Percentiles rank a stretch among this genome's conserved stretches.
Evolutionary conservation across 2,329 filamentous ascomycete genomes (phyloP).

Genomic region (Ascochyta pisi): DNA sequence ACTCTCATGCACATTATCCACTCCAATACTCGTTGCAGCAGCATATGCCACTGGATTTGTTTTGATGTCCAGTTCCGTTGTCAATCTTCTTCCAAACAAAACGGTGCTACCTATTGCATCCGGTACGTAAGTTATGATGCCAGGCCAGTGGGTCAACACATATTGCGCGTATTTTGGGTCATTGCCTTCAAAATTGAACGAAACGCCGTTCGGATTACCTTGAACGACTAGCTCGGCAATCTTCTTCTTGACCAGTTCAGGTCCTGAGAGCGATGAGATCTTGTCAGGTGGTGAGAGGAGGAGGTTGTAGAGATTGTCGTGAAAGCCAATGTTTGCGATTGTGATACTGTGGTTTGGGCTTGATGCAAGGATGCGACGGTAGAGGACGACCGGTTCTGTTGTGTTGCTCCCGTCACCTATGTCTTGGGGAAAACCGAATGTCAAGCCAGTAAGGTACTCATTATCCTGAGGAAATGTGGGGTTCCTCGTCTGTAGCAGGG

Average conservation of each 20-base stretch:
- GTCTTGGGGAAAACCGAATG: background rate
- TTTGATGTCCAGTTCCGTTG: conserved; percentile 1
- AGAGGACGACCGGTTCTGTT: background rate
- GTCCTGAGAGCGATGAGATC: background rate
- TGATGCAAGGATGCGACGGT: background rate
- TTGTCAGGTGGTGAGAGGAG: conserved; percentile 1
- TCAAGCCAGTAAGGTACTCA: conserved; percentile 4
- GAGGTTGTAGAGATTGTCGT: conserved; percentile 7
- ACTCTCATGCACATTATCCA: conserved; percentile 3
- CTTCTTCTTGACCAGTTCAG: background rate
- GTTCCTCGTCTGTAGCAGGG: background rate
- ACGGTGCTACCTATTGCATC: conserved; percentile 2
- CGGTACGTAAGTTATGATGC: conserved; percentile 1
- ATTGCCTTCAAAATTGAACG: conserved; percentile 5
- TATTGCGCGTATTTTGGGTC: conserved; percentile 4
- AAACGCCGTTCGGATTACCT: conserved; percentile 6
- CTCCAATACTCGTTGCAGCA: conserved; percentile 6
- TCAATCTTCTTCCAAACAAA: conserved; percentile 1
- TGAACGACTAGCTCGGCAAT: conserved; percentile 4
- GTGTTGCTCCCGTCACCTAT: conserved; percentile 5
- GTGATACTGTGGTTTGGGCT: conserved; percentile 1
- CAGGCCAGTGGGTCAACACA: conserved; percentile 8
- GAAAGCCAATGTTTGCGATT: conserved; percentile 5
- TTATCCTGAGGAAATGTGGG: conserved; percentile 5
- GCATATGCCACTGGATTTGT: conserved; percentile 2